phyloP scores from a whole-genome alignment of 306 rosid species.

The Begonia fuchsioides region DNA sequence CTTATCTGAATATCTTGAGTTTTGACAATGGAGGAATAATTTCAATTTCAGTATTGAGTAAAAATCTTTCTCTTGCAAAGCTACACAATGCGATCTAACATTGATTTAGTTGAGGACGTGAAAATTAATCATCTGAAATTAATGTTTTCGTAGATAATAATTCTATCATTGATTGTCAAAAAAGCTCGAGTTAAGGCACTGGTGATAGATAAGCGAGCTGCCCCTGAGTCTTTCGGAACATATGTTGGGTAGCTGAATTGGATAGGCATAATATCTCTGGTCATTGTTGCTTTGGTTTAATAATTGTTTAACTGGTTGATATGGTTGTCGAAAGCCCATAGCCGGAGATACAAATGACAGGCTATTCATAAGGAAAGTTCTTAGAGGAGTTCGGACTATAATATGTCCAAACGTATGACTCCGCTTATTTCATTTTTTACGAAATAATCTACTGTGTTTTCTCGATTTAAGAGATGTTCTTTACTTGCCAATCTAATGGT shows the following conservation, averaged over 20 bases:
- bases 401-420: constrained; percentile 67
- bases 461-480: too few species aligned
- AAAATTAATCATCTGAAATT: neutral
- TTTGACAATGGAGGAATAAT: too few species aligned
- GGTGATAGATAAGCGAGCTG: constrained; percentile 76
- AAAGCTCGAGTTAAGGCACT: constrained; percentile 59
- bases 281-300: neutral
- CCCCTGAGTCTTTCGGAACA: constrained; percentile 86
- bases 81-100: neutral
- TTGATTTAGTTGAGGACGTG: neutral
- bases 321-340: constrained; percentile 37
- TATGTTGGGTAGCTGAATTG: constrained; percentile 58
- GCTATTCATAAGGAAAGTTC: constrained; percentile 50
- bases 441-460: too few species aligned
- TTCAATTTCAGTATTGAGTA: too few species aligned
- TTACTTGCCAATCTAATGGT: too few species aligned
- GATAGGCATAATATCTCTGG: neutral
- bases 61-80: too few species aligned
- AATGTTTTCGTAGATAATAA: constrained; percentile 55
- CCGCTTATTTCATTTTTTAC: too few species aligned
- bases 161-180: constrained; percentile 74
- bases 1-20: too few species aligned
- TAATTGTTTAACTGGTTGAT: neutral
- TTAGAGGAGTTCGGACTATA: constrained; percentile 68
- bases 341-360: constrained; percentile 54